Conservation (phyloP, 768 basidiomycete genomes). For the Lyophyllum atratum region DNA sequence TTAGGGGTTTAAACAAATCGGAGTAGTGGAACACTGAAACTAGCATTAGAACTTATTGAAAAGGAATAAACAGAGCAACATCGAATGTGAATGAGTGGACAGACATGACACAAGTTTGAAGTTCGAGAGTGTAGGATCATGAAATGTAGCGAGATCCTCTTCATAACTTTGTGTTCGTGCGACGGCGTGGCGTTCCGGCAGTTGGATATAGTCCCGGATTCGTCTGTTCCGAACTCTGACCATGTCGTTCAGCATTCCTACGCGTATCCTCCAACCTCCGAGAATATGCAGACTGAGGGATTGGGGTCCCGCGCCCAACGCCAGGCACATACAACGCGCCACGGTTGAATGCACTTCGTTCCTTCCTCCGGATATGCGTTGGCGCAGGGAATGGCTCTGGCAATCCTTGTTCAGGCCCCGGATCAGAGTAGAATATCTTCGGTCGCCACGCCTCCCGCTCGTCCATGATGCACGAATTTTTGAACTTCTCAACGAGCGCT, state of each 20-base stretch:
- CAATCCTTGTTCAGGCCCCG: conserved; percentile 70
- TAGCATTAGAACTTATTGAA: too few species aligned
- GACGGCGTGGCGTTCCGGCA: conserved; percentile 7
- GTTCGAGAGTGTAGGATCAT: neutral
- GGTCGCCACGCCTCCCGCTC: conserved; percentile 82
- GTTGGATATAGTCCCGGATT: neutral
- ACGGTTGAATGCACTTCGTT: conserved; percentile 79
- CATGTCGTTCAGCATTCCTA: conserved; percentile 6
- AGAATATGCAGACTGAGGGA: conserved; percentile 10
- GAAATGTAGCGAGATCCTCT: neutral
- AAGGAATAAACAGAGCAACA: too few species aligned
- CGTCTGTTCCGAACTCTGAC: neutral
- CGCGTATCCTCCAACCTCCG: conserved; percentile 19
- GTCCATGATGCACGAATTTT: conserved; percentile 89
- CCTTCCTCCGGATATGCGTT: conserved; percentile 79
- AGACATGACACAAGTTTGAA: neutral
- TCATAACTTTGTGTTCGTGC: conserved; percentile 13
- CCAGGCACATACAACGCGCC: conserved; percentile 62
- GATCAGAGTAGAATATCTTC: conserved; percentile 77
- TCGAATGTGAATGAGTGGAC: too few species aligned
- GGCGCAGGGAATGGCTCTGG: conserved; percentile 82
- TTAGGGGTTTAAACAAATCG: too few species aligned
- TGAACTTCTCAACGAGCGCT: conserved; percentile 89
- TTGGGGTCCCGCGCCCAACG: conserved; percentile 13
- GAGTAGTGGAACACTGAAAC: too few species aligned